phyloP scores from a whole-genome alignment of 345 rosid genomes.

The Trapa bicornis region DNA sequence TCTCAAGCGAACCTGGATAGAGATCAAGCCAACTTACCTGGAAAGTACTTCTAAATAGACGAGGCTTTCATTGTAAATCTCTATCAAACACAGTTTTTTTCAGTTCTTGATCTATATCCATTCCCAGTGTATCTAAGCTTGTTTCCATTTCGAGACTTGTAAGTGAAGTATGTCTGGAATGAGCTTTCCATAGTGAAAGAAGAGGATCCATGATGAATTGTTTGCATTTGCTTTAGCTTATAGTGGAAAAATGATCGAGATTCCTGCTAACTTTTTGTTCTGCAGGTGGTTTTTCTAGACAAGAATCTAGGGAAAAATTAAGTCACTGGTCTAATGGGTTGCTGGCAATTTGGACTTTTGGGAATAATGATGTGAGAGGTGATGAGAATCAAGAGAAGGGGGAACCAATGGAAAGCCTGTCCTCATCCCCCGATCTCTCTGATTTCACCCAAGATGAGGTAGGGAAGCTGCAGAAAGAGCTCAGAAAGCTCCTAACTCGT shows the following conservation, averaged over 20 bases:
- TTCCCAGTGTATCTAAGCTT: too few relatives aligned
- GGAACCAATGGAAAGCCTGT: conserved; percentile 22
- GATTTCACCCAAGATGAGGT: conserved; percentile 84
- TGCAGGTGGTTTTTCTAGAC: conserved; percentile 25
- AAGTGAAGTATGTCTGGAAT: too few relatives aligned
- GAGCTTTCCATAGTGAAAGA: too few relatives aligned
- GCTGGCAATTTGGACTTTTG: conserved; percentile 86
- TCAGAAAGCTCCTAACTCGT: conserved; percentile 55
- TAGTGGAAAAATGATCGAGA: background rate
- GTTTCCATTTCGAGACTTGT: too few relatives aligned
- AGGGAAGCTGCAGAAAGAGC: conserved; percentile 66
- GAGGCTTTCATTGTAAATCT: too few relatives aligned
- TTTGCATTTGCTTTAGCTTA: background rate
- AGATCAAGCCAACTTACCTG: too few relatives aligned
- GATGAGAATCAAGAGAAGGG: conserved; percentile 14
- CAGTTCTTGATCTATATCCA: too few relatives aligned
- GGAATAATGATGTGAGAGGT: conserved; percentile 26
- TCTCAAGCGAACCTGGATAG: too few relatives aligned
- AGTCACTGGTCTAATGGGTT: conserved; percentile 88
- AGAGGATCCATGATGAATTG: too few relatives aligned
- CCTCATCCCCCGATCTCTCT: conserved; percentile 37
- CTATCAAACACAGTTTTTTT: too few relatives aligned
- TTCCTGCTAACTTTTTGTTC: background rate
- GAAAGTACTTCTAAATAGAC: too few relatives aligned
- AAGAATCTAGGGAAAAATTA: conserved; percentile 70